Evolutionary conservation across 768 basidiomycete species (phyloP), one percentile per base, ranked within the genome.

Genomic region (Rhizopogon rudus): DNA sequence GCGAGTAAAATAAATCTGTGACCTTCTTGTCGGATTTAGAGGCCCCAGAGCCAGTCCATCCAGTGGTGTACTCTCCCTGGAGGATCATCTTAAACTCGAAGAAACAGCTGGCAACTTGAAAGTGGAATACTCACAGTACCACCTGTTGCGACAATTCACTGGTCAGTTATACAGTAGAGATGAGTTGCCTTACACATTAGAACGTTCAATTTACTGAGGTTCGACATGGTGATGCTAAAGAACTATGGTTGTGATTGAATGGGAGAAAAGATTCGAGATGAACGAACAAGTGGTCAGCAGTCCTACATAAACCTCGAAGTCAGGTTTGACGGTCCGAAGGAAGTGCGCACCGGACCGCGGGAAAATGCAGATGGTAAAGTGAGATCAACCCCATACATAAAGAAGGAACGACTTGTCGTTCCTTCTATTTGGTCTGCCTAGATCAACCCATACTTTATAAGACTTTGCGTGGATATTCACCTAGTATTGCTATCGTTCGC

Each of bases 1-100:
- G 16, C 31, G 13, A 7, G 37, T 33, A 50, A 22, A 6, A 40
- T 29, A 44, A 12, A 58, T 16, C 12, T 54, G 75, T 53, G 54
- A 88, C 91, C 80, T 93, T 97, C 75, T 96, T 96, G 74, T 96
- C 94, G 5, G 93, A 95, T 65, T 86, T 91, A 14, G 93, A 95
- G 42, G 90, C 91, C n/a, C 93, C 93, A 39, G 88, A 83, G 12
- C 84, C 85, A 9, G 91, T 93, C 90, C 91, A 96, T 67, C 94
- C 93, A 51, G 93, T 96, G 58, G 93, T 96, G 68, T 96, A 96
- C 75, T 95, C 91, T 42, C 91, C 90, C 84, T 82, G 52, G 3
- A 25, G 39, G 41, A 9, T 29, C n/a, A 40, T 14, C 8, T 51
- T 14, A 29, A 37, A 55, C 20, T 40, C 39, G 39, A 37, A 51